Evolutionary conservation across 345 rosid species (phyloP), one percentile per base, ranked within the genome.

Genomic region (Brassica nigra): DNA sequence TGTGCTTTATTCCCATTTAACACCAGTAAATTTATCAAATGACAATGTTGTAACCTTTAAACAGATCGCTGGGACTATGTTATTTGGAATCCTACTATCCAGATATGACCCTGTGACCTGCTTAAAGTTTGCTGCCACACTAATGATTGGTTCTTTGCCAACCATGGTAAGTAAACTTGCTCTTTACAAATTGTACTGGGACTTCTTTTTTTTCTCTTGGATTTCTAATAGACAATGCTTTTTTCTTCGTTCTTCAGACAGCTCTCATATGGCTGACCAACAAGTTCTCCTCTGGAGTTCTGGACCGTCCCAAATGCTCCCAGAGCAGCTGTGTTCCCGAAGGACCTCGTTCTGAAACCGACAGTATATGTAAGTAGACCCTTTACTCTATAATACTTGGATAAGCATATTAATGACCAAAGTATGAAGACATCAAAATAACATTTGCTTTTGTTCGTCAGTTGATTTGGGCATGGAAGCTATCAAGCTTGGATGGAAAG

Each of bases 401-500:
- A 0, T 49, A 31, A 65, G 10, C 28, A 65, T 69, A 59, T 11
- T 65, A 58, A 67, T 62, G 28, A 65, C 3, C 6, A 1, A 0
- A 59, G 33, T 18, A 20, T 39, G 54, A 69, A 63, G n/a, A 36
- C n/a, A 57, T 76, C 15, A 76, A 16, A 76, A 66, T 27, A 8
- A 28, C 59, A 81, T 68, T 16, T 69, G 14, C 62, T 70, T 80
- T 76, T 18, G 71, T 73, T 80, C 66, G 47, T 47, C 79, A 83
- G 87, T 84, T 77, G 85, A 75, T 83, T 77, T 49, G 66, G 88
- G 97, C 73, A 68, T 92, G 76, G 94, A 90, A 70, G 89, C 96
- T 74, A 89, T 95, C 81, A 95, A 89, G 85, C 93, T 89, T 33
- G 99, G 98, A 78, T 92, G 96, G 99, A 91, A 82, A 88, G 98